Evolutionary conservation across 129 eudicot genomes (phyloP).

Genomic region (Pittosporum tobira): DNA sequence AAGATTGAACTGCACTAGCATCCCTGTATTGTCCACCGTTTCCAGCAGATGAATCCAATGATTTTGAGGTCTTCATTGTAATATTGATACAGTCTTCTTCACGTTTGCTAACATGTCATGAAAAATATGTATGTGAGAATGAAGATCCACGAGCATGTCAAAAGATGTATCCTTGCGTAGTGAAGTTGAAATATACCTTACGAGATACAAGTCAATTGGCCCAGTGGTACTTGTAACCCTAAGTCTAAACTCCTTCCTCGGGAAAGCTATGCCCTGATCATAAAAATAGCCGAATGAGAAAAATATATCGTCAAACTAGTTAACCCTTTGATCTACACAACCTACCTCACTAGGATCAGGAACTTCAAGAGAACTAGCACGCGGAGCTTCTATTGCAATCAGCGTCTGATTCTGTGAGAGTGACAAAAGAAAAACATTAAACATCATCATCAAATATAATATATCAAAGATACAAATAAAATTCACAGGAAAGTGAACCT

Average conservation of each 20-base stretch:
- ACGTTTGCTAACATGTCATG: constrained; percentile 26
- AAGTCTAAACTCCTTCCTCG: constrained; percentile 41
- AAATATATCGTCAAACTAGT: background rate
- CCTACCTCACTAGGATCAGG: constrained; percentile 78
- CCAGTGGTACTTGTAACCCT: constrained; percentile 62
- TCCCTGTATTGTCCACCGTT: constrained; percentile 20
- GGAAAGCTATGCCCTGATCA: constrained; percentile 42
- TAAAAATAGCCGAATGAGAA: constrained; percentile 10
- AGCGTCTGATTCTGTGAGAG: constrained; percentile 49
- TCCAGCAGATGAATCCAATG: constrained; percentile 19
- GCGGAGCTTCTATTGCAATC: constrained; percentile 60
- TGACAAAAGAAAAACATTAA: background rate
- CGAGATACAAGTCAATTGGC: constrained; percentile 50
- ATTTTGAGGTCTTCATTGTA: constrained; percentile 16
- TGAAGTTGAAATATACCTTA: constrained; percentile 41
- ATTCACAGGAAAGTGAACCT: constrained; percentile 26
- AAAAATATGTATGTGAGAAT: background rate
- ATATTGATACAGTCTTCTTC: constrained; percentile 16
- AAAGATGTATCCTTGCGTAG: background rate
- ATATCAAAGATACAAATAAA: background rate
- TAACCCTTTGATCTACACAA: constrained; percentile 10
- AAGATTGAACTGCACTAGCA: constrained; percentile 4
- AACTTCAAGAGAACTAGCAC: constrained; percentile 63
- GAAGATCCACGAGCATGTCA: background rate
- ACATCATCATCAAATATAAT: background rate